These are phyloP conservation scores for Ocimum tenuiflorum DNA, from an alignment of 257 asterid genomes.

Conservation along the genomic window DNA sequence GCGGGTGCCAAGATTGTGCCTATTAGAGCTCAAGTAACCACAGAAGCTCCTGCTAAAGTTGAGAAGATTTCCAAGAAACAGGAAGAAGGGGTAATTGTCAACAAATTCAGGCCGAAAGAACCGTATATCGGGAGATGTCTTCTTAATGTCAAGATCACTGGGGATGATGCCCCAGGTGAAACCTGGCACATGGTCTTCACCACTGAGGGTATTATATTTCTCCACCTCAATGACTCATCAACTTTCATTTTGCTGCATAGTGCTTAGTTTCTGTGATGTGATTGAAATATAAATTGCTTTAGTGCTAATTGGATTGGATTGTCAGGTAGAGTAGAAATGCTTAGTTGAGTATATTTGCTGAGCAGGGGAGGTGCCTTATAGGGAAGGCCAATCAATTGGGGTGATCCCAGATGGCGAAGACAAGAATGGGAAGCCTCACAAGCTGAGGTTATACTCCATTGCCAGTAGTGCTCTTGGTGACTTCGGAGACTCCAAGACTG, in stretches of 20 bases:
- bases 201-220: conserved; percentile 66
- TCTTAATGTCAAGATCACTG: conserved; percentile 89
- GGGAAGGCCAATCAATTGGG: too few relatives aligned
- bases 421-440: conserved; percentile 88
- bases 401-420: conserved; percentile 81
- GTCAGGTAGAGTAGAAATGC: not conserved
- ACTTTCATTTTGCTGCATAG: too few relatives aligned
- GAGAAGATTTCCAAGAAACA: conserved; percentile 76
- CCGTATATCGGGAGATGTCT: conserved; percentile 82
- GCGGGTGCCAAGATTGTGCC: conserved; percentile 36
- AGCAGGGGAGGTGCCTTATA: conserved; percentile 78
- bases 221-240: too few relatives aligned
- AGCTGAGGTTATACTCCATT: conserved; percentile 86
- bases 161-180: conserved; percentile 97
- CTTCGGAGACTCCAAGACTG: too few relatives aligned
- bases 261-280: not conserved
- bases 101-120: conserved; percentile 80
- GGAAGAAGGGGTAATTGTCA: conserved; percentile 75
- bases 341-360: conserved; percentile 9
- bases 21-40: conserved; percentile 84
- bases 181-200: conserved; percentile 98
- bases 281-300: not conserved
- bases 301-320: not conserved
- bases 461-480: conserved; percentile 98
- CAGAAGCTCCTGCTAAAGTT: conserved; percentile 87